These are phyloP conservation scores for Peterozyma xylosa DNA, from an alignment of 805 yeast genomes.

Conservation along the genomic window DNA sequence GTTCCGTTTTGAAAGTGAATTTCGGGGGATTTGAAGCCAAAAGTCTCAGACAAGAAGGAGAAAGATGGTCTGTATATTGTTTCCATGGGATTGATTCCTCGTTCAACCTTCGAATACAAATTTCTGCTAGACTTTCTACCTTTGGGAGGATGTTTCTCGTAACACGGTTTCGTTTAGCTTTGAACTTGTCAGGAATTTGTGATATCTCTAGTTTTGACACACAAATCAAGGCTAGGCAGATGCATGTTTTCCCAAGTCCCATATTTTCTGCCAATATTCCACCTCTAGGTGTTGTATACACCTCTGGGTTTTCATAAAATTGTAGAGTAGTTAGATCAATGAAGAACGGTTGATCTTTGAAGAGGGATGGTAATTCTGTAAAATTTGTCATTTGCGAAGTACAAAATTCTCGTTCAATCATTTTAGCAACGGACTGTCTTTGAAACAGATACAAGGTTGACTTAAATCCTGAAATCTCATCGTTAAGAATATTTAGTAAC, in stretches of 20 bases:
- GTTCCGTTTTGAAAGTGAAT: constrained; percentile 23
- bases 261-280: constrained; percentile 62
- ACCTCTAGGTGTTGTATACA: constrained; percentile 43
- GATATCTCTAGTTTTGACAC: constrained; percentile 46
- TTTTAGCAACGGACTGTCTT: constrained; percentile 48
- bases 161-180: constrained; percentile 4
- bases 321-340: constrained; percentile 26
- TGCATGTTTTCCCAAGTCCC: constrained; percentile 62
- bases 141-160: constrained; percentile 7
- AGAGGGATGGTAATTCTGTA: neutral
- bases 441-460: constrained; percentile 52
- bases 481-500: constrained; percentile 16
- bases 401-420: constrained; percentile 45
- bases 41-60: constrained; percentile 29
- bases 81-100: constrained; percentile 54
- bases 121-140: constrained; percentile 19
- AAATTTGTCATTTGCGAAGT: constrained; percentile 12
- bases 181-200: constrained; percentile 27
- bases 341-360: constrained; percentile 18
- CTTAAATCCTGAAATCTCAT: constrained; percentile 36
- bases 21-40: constrained; percentile 35
- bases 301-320: constrained; percentile 29
- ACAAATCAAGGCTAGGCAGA: constrained; percentile 50
- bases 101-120: constrained; percentile 35
- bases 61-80: constrained; percentile 32